Evolutionary conservation across 1,139 yeast genomes (phyloP), one percentile per base, ranked within the genome.

Genomic region (Lodderomyces margitis): DNA sequence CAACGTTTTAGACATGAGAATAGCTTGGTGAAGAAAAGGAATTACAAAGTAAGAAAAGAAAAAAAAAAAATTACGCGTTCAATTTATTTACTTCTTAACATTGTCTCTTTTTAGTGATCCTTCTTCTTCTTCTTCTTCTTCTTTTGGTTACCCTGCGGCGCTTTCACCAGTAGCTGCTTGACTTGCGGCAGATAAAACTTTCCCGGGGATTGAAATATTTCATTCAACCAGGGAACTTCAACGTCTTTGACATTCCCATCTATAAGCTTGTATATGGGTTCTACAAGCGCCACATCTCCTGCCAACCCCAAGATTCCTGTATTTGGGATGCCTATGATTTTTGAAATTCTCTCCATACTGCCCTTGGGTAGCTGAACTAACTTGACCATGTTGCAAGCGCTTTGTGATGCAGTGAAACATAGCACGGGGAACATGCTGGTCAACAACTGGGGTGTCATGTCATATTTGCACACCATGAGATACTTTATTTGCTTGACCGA

Each of bases 401-500:
- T 54, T 33, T 46, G 48, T 0, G 78, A 69, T 0, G 85, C 73
- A 2, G 80, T 66, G 42, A 58, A 69, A 12, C 77, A 57, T 15
- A 81, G 58, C 1, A 70, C 63, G 0, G 87, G 87, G 43, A 81
- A 70, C 40, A 75, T 80, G 40, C 70, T 68, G 4, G 72, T 65
- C 16, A 81, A 49, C 4, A 81, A 51, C 3, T 65, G 56, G 3
- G 83, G 80, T 1, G 65, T 56, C 16, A 81, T 67, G 46, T 81
- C 87, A 9, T 64, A 56, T 49, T 74, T 78, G 46, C 83, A 74
- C 12, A 81, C 80, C 54, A 81, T 74, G 1, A 81, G 70, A 45
- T 70, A 72, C 39, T 59, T 62, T 4, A 74, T 52, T 5, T 36
- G 41, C 8, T 28, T 19, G 2, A 37, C 14, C 23, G 54, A 53